Conservation (phyloP, 345 rosid species). For the Abelmoschus esculentus region DNA sequence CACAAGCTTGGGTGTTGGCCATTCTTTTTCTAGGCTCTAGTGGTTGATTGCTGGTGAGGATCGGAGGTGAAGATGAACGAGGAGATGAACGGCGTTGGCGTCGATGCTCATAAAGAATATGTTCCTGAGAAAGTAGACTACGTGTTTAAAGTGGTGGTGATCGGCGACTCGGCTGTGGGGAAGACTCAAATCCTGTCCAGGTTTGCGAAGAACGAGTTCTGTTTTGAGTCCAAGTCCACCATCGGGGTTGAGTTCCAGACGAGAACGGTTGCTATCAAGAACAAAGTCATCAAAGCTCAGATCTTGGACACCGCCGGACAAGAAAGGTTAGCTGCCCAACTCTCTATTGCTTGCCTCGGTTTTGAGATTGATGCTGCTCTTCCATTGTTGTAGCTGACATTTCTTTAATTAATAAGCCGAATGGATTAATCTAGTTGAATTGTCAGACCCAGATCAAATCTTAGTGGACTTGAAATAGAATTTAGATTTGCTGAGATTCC, state of each 20-base stretch:
- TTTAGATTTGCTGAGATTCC: no score
- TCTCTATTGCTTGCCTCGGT: neutral
- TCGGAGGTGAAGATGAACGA: slow-evolving; percentile 36
- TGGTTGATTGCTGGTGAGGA: neutral
- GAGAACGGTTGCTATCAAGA: slow-evolving; percentile 46
- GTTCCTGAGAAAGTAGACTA: slow-evolving; percentile 53
- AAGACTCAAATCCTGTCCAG: slow-evolving; percentile 74
- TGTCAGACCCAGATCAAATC: no score
- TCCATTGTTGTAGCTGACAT: neutral
- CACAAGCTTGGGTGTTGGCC: neutral
- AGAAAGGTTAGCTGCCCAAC: slow-evolving; percentile 45
- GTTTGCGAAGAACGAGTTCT: slow-evolving; percentile 63
- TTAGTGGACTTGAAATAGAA: no score
- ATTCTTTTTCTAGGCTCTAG: neutral
- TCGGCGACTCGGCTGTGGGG: slow-evolving; percentile 80
- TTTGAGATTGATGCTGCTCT: neutral
- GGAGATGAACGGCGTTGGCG: slow-evolving; percentile 54
- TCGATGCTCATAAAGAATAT: slow-evolving; percentile 14
- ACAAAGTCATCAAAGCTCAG: slow-evolving; percentile 76
- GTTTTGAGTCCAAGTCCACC: slow-evolving; percentile 68
- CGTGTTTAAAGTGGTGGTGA: slow-evolving; percentile 72
- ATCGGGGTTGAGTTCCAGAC: slow-evolving; percentile 88
- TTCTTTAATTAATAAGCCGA: neutral
- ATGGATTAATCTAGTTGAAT: neutral
- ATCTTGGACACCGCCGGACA: slow-evolving; percentile 98